Evolutionary conservation across 225 moss, liverwort and hornwort species (phyloP).

Genomic region (Marchantia polymorpha): DNA sequence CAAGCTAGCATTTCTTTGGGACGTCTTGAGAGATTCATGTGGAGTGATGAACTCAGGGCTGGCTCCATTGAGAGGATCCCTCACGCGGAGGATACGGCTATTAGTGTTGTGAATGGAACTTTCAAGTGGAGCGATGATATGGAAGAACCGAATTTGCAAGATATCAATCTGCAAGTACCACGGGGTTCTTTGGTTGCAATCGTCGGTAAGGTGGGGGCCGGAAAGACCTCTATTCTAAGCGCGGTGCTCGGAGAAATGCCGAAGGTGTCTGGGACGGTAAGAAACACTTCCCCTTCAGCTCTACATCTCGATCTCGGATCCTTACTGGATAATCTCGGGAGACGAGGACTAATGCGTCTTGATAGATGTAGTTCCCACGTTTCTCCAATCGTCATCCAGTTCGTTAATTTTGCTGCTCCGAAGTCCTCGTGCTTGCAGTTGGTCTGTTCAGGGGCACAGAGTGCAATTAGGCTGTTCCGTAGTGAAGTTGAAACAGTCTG

Average conservation of each 20-base stretch:
- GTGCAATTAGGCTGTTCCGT: too few relatives aligned
- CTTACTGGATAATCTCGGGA: too few relatives aligned
- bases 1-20: constrained; percentile 69
- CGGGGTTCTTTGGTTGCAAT: constrained; percentile 70
- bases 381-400: too few relatives aligned
- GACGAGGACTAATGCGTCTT: background rate
- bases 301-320: background rate
- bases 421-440: too few relatives aligned
- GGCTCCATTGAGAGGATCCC: constrained; percentile 52
- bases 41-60: constrained; percentile 71
- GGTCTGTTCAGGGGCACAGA: too few relatives aligned
- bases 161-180: constrained; percentile 47
- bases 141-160: constrained; percentile 41
- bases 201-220: constrained; percentile 89
- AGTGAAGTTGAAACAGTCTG: too few relatives aligned
- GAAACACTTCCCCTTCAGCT: background rate
- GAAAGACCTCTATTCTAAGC: constrained; percentile 74
- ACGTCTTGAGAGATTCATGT: constrained; percentile 68
- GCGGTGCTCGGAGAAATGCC: constrained; percentile 84
- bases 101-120: constrained; percentile 51
- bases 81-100: constrained; percentile 41
- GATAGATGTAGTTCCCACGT: background rate
- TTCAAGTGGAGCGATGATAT: constrained; percentile 72
- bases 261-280: constrained; percentile 70
- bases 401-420: too few relatives aligned